Percentiles rank a stretch among this genome's conserved stretches.
phyloP scores from a whole-genome alignment of 305 asterid species.

The Fraxinus albicans region DNA sequence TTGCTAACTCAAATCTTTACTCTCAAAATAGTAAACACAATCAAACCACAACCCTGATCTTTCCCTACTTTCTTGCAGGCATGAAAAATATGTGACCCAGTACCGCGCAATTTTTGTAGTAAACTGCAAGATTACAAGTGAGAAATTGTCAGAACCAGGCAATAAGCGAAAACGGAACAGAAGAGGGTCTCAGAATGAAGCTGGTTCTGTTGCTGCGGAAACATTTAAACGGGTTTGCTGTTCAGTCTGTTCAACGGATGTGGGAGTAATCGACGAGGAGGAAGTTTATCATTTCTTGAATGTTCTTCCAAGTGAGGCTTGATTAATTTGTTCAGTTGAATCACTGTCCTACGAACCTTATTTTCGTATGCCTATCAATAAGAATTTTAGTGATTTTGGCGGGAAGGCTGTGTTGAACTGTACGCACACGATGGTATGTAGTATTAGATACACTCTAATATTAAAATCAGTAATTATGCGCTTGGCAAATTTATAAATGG shows the following conservation, averaged over 20 bases:
- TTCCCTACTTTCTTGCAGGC: slow-evolving; percentile 46
- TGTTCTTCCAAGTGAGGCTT: slow-evolving; percentile 78
- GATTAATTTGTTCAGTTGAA: slow-evolving; percentile 5
- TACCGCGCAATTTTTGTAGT: slow-evolving; percentile 86
- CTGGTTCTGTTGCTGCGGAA: slow-evolving; percentile 28
- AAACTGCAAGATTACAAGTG: slow-evolving; percentile 60
- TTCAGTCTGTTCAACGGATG: slow-evolving; percentile 72
- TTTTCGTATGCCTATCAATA: neutral
- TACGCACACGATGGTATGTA: neutral
- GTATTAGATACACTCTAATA: neutral
- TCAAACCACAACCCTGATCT: neutral
- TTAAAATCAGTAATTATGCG: no score
- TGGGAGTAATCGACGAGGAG: slow-evolving; percentile 84
- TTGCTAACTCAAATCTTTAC: neutral
- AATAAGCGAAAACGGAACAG: slow-evolving; percentile 61
- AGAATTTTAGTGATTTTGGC: neutral
- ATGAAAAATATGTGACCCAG: slow-evolving; percentile 67
- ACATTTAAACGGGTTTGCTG: slow-evolving; percentile 60
- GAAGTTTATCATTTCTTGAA: slow-evolving; percentile 77
- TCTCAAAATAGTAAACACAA: neutral
- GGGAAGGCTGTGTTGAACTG: neutral
- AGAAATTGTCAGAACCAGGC: slow-evolving; percentile 48
- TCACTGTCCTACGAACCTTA: neutral
- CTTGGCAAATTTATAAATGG: neutral
- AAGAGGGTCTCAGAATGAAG: slow-evolving; percentile 27